Evolutionary conservation across 257 asterid genomes (phyloP).

Genomic region (Solanum appendiculatum): DNA sequence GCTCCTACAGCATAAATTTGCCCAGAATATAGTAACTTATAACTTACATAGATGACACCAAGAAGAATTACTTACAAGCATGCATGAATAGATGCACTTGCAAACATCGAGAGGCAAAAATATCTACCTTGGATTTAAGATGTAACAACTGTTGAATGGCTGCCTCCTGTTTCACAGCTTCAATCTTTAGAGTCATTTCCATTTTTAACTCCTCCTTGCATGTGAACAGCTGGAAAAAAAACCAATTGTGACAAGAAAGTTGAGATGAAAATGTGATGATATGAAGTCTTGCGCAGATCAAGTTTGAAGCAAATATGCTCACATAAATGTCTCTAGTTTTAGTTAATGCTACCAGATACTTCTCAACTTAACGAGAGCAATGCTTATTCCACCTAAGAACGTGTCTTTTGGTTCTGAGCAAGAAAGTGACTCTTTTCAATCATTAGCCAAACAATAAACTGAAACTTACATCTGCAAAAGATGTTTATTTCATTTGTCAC

Average conservation of each 20-base stretch:
- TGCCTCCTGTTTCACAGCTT: conserved; percentile 42
- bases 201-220: conserved; percentile 47
- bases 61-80: neutral
- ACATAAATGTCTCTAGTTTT: neutral
- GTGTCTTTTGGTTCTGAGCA: neutral
- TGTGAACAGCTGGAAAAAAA: conserved; percentile 29
- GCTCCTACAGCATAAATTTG: conserved; percentile 41
- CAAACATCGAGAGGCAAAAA: neutral
- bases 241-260: neutral
- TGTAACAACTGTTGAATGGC: conserved; percentile 47
- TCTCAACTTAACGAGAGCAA: neutral
- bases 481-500: neutral
- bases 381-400: neutral
- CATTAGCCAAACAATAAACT: neutral
- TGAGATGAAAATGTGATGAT: neutral
- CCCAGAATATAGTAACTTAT: neutral
- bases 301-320: neutral
- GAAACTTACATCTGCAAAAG: neutral
- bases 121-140: conserved; percentile 59
- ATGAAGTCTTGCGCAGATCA: neutral
- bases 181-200: conserved; percentile 49
- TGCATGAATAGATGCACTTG: neutral
- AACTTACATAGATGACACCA: neutral
- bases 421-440: neutral
- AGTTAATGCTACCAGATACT: neutral